Conservation (phyloP, 805 yeast genomes). For the Wickerhamomyces sydowiorum region DNA sequence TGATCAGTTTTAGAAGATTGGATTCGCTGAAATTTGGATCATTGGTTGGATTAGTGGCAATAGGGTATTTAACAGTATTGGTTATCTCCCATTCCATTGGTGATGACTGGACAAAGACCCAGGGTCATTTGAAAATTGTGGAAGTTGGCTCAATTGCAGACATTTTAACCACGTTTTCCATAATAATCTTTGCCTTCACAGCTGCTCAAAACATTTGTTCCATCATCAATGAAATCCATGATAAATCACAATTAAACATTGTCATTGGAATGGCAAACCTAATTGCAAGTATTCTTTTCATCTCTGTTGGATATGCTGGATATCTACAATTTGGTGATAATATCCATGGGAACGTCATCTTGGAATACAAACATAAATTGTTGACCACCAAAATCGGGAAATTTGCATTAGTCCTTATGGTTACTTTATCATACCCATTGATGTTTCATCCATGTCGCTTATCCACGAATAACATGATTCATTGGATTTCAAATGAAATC, state of each 20-base stretch:
- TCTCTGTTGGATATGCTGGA: conserved; percentile 62
- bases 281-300: conserved; percentile 51
- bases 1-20: conserved; percentile 53
- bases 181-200: conserved; percentile 74
- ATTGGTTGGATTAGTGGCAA: conserved; percentile 60
- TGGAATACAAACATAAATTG: conserved; percentile 56
- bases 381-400: conserved; percentile 48
- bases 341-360: conserved; percentile 60
- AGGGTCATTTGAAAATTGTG: conserved; percentile 37
- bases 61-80: conserved; percentile 53
- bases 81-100: conserved; percentile 46
- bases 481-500: conserved; percentile 32
- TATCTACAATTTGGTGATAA: conserved; percentile 68
- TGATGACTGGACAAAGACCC: conserved; percentile 36
- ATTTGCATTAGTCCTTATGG: conserved; percentile 62
- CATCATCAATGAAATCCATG: conserved; percentile 62
- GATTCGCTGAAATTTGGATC: conserved; percentile 70
- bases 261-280: conserved; percentile 44
- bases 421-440: conserved; percentile 68
- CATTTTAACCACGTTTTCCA: conserved; percentile 59
- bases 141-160: conserved; percentile 38
- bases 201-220: conserved; percentile 81
- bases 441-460: conserved; percentile 80
- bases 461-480: conserved; percentile 59
- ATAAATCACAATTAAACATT: conserved; percentile 45